Evolutionary conservation across 2,329 filamentous ascomycete species (phyloP).

Genomic region (Hypoxylon sp.): DNA sequence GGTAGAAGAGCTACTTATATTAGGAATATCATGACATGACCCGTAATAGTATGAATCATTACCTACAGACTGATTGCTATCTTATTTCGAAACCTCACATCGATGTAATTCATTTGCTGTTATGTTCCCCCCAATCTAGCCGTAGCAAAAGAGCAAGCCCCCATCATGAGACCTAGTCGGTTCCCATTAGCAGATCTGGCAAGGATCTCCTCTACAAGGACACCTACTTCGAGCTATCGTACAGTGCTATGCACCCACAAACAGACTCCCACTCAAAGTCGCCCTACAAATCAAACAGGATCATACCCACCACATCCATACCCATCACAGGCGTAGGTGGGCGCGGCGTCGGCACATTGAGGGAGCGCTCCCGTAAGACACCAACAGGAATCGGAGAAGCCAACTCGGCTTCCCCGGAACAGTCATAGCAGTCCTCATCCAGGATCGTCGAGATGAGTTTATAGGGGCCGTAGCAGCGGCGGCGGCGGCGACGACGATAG

Average conservation of each 20-base stretch:
- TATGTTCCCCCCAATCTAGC: background rate
- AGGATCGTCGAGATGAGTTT: conserved; percentile 18
- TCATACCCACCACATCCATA: background rate
- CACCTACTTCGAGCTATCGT: background rate
- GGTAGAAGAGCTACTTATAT: background rate
- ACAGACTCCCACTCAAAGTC: background rate
- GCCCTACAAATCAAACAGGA: background rate
- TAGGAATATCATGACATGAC: background rate
- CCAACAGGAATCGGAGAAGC: background rate
- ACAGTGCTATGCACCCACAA: background rate
- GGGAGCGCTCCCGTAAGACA: conserved; percentile 26
- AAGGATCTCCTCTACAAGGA: background rate
- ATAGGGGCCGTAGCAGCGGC: conserved; percentile 14
- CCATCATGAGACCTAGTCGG: background rate
- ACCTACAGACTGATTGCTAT: background rate
- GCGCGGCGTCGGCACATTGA: conserved; percentile 24
- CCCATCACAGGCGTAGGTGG: conserved; percentile 1
- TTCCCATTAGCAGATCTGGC: background rate
- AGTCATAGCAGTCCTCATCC: conserved; percentile 48
- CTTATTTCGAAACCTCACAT: background rate
- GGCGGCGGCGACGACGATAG: background rate
- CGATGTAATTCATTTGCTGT: background rate
- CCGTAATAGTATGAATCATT: background rate
- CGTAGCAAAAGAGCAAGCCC: background rate
- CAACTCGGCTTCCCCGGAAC: conserved; percentile 22